These are phyloP conservation scores for Staphylotrichum longicolle DNA, from an alignment of 495 filamentous ascomycete species.

Conservation along the genomic window DNA sequence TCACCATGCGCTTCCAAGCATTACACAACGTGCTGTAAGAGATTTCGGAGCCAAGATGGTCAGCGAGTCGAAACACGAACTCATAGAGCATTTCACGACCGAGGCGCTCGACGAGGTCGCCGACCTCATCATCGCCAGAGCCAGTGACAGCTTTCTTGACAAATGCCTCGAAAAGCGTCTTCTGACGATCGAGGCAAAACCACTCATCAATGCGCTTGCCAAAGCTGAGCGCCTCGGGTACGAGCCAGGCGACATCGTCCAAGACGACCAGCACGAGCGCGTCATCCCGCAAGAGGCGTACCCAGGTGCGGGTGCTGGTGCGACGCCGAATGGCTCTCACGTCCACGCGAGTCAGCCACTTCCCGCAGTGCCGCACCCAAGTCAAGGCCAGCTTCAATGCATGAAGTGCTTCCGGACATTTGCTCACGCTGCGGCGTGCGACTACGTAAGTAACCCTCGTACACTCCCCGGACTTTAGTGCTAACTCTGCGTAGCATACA, in stretches of 20 bases:
- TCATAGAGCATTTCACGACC: constrained; percentile 38
- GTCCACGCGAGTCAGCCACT: constrained; percentile 12
- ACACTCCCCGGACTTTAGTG: not conserved
- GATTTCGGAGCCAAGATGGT: constrained; percentile 50
- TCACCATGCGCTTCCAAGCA: constrained; percentile 39
- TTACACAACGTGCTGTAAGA: constrained; percentile 42
- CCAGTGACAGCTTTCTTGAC: constrained; percentile 49
- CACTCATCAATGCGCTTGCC: constrained; percentile 50
- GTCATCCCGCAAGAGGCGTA: constrained; percentile 34
- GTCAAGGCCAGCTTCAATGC: constrained; percentile 33
- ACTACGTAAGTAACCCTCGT: constrained; percentile 39
- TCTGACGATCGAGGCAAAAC: constrained; percentile 46
- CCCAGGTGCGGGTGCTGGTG: constrained; percentile 21
- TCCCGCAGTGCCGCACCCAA: constrained; percentile 6
- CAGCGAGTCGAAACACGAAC: constrained; percentile 38
- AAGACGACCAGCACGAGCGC: constrained; percentile 37
- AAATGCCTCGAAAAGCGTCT: constrained; percentile 45
- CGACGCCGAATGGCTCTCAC: constrained; percentile 7
- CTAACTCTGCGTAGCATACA: constrained; percentile 35
- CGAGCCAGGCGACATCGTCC: constrained; percentile 41
- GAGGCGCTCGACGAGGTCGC: constrained; percentile 42
- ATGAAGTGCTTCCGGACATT: constrained; percentile 43
- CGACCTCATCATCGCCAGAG: constrained; percentile 40
- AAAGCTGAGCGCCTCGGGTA: constrained; percentile 52
- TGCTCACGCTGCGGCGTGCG: constrained; percentile 30